Conservation (phyloP, 2,329 filamentous ascomycete species). For the Dactylonectria macrodidyma region DNA sequence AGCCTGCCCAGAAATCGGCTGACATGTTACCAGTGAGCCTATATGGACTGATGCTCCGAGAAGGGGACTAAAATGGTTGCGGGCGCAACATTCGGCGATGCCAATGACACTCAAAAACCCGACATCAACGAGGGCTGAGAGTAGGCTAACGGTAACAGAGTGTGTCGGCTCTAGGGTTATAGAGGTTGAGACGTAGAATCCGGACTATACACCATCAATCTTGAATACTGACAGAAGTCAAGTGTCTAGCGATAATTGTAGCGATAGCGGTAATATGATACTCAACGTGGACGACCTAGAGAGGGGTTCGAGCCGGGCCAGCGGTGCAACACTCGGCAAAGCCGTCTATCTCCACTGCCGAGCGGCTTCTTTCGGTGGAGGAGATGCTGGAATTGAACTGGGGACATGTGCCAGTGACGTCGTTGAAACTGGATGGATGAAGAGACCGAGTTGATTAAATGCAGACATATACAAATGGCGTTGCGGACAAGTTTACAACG, state of each 20-base stretch:
- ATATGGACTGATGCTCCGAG: slow-evolving; percentile 26
- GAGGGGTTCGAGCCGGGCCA: slow-evolving; percentile 45
- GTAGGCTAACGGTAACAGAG: slow-evolving; percentile 41
- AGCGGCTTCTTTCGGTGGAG: slow-evolving; percentile 45
- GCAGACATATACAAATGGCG: not conserved
- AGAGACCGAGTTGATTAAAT: not conserved
- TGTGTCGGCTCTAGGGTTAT: slow-evolving; percentile 37
- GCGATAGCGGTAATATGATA: slow-evolving; percentile 44
- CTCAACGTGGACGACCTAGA: slow-evolving; percentile 41
- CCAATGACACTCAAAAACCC: slow-evolving; percentile 44
- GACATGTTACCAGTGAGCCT: slow-evolving; percentile 69
- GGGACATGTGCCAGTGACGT: slow-evolving; percentile 39
- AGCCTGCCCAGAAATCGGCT: slow-evolving; percentile 94
- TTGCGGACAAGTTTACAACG: not conserved
- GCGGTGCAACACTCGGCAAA: slow-evolving; percentile 46
- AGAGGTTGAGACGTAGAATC: slow-evolving; percentile 38
- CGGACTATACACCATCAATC: slow-evolving; percentile 14
- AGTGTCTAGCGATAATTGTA: slow-evolving; percentile 44
- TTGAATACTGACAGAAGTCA: slow-evolving; percentile 46
- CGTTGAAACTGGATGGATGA: slow-evolving; percentile 19
- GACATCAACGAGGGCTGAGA: slow-evolving; percentile 44
- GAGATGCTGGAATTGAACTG: slow-evolving; percentile 37
- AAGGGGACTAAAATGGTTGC: slow-evolving; percentile 29
- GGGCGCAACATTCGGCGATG: slow-evolving; percentile 41
- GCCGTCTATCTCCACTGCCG: slow-evolving; percentile 43